Evolutionary conservation across 2,329 filamentous ascomycete genomes (phyloP).

Genomic region (Lachnellula arida): DNA sequence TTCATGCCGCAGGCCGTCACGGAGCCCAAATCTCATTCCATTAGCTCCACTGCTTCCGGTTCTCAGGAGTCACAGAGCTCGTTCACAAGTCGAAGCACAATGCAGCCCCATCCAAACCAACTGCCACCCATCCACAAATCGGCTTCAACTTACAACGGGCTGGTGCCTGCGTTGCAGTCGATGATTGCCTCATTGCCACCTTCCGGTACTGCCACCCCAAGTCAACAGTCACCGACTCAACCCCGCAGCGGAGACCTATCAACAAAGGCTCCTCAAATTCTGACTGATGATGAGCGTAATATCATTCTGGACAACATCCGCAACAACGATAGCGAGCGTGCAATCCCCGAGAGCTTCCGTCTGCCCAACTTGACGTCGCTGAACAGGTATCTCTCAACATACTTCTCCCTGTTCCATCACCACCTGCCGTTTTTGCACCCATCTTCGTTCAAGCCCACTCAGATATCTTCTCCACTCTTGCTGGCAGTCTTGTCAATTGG

Average conservation of each 20-base stretch:
- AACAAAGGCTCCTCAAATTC: constrained; percentile 72
- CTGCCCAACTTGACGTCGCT: constrained; percentile 74
- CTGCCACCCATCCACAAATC: constrained; percentile 63
- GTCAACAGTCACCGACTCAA: constrained; percentile 68
- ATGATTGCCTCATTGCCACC: constrained; percentile 68
- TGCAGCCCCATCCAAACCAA: constrained; percentile 55
- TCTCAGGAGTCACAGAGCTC: constrained; percentile 65
- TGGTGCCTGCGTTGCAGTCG: constrained; percentile 63
- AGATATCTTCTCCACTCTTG: constrained; percentile 75
- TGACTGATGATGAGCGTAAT: constrained; percentile 79
- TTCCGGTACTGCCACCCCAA: constrained; percentile 64
- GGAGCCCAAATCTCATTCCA: constrained; percentile 72
- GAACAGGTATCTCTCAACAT: constrained; percentile 90
- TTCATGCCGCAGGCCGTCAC: constrained; percentile 68
- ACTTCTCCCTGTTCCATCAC: constrained; percentile 96
- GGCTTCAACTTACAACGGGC: constrained; percentile 50
- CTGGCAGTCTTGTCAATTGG: constrained; percentile 92
- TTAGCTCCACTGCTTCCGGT: constrained; percentile 60
- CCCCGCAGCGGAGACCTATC: constrained; percentile 64
- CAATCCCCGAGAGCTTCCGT: constrained; percentile 83
- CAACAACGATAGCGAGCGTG: constrained; percentile 71
- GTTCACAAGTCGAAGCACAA: constrained; percentile 53
- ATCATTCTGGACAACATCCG: constrained; percentile 83
- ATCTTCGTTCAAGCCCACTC: constrained; percentile 77
- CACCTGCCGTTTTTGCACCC: constrained; percentile 95